Evolutionary conservation across 2,329 filamentous ascomycete species (phyloP), one percentile per base, ranked within the genome.

Genomic region (Cercospora sp.): DNA sequence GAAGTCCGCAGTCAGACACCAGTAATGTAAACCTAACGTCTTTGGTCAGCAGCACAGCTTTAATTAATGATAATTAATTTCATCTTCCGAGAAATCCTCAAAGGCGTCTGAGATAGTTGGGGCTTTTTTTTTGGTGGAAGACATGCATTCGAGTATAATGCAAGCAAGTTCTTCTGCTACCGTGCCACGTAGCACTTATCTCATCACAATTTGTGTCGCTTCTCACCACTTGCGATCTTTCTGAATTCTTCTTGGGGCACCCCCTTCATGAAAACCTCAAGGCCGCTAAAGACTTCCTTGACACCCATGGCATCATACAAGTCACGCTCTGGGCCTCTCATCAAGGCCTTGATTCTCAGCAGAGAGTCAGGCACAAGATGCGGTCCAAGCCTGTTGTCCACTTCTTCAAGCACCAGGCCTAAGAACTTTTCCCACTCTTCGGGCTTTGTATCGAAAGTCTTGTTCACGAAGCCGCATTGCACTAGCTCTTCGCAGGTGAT

Each of bases 211-310:
- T 98, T 98, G 82, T 99, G 95, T 78, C 90, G 92, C 87, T 97
- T 98, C 85, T 95, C 88, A 12, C 94, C 93, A 70, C 85, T 88
- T 1, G 93, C 93, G 77, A 98, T 83, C 84, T 91, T 94, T 75
- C 85, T 82, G 78, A 98, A 98, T 83, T 98, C 92, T 79, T 90
- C 86, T 83, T 97, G 93, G 20, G 95, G 95, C 53, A 93, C 84
- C 0, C 93, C 93, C 69, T 82, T 87, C 72, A 92, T 79, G 76
- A 98, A 97, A 67, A 93, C 84, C 69, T 94, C 89, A 76, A 98
- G 78, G 0, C 94, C 94, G 2, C 87, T 90, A 83, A 97, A 94
- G 1, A 95, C 92, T 85, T 98, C 94, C 36, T 87, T 83, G 6
- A 93, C 88, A 72, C 92, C 94, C 82, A 94, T 90, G 66, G 82